Evolutionary conservation across 495 filamentous ascomycete species (phyloP).

Genomic region (Aspergillus avenaceus): DNA sequence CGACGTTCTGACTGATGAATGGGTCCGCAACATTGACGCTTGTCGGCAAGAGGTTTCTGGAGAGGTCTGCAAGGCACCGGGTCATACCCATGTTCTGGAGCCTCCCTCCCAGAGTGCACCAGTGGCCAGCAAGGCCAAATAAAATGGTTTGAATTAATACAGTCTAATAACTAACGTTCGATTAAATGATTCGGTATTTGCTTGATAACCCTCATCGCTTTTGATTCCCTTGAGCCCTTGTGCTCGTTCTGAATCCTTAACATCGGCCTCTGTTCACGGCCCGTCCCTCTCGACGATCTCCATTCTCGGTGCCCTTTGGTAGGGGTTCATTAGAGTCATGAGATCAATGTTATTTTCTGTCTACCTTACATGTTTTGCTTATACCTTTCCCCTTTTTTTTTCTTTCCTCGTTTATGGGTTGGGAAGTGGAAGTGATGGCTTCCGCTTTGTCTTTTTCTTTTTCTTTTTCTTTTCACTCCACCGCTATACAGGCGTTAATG

Average conservation of each 20-base stretch:
- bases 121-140: conserved; percentile 42
- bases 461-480: neutral
- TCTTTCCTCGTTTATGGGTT: neutral
- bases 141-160: conserved; percentile 10
- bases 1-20: conserved; percentile 85
- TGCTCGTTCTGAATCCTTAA: neutral
- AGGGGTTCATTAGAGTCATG: neutral
- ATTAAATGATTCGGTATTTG: conserved; percentile 7
- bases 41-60: conserved; percentile 61
- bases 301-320: neutral
- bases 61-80: conserved; percentile 45
- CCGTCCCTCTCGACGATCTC: neutral
- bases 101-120: conserved; percentile 46
- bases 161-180: neutral
- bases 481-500: conserved; percentile 18
- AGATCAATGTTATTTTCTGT: conserved; percentile 1
- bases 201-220: neutral
- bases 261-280: neutral
- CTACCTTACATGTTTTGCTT: conserved; percentile 2
- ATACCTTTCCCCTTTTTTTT: neutral
- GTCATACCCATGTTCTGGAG: conserved; percentile 61
- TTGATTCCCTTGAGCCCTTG: neutral
- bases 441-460: neutral
- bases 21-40: conserved; percentile 68
- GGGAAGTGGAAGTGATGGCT: conserved; percentile 4